A percentile compares a stretch with the other conserved stretches of the same genome.
phyloP scores from a whole-genome alignment of 2,329 filamentous ascomycete genomes.

The Beauveria sp. region DNA sequence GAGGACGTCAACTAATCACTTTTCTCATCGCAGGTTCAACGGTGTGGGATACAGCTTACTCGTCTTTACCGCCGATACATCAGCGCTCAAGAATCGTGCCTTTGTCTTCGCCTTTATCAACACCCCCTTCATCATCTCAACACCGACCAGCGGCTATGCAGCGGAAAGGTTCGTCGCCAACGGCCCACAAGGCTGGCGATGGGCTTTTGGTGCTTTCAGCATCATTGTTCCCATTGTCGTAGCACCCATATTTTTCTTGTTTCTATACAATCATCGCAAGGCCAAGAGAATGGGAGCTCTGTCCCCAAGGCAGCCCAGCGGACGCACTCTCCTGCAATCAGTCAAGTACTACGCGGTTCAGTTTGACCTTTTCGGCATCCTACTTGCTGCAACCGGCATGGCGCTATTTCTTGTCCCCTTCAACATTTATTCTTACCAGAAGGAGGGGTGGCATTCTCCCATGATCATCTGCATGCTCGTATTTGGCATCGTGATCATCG shows the following conservation, averaged over 20 bases:
- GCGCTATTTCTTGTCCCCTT: constrained; percentile 59
- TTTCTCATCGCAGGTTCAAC: constrained; percentile 28
- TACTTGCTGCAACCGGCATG: constrained; percentile 50
- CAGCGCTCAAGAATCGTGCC: constrained; percentile 47
- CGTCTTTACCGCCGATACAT: constrained; percentile 57
- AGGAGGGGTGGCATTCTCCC: constrained; percentile 38
- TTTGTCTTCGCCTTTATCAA: constrained; percentile 51
- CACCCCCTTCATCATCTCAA: constrained; percentile 38
- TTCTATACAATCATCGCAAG: constrained; percentile 12
- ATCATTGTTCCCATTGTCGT: constrained; percentile 41
- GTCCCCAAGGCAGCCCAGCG: constrained; percentile 18
- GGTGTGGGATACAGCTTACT: constrained; percentile 50
- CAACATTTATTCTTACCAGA: constrained; percentile 29
- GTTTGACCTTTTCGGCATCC: constrained; percentile 49
- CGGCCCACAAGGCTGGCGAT: constrained; percentile 18
- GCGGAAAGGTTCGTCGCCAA: constrained; percentile 18
- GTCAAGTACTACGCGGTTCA: constrained; percentile 42
- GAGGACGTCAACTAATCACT: neutral
- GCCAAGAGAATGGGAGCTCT: constrained; percentile 2
- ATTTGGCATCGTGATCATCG: constrained; percentile 50
- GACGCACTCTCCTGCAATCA: constrained; percentile 26
- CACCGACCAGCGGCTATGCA: constrained; percentile 22
- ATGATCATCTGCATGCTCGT: constrained; percentile 55
- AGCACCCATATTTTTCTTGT: constrained; percentile 15
- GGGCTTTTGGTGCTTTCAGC: constrained; percentile 46